Percentiles rank a stretch among this genome's conserved stretches.
phyloP scores from a whole-genome alignment of 1,284 basidiomycete genomes.

The Melampsora larici-populina region DNA sequence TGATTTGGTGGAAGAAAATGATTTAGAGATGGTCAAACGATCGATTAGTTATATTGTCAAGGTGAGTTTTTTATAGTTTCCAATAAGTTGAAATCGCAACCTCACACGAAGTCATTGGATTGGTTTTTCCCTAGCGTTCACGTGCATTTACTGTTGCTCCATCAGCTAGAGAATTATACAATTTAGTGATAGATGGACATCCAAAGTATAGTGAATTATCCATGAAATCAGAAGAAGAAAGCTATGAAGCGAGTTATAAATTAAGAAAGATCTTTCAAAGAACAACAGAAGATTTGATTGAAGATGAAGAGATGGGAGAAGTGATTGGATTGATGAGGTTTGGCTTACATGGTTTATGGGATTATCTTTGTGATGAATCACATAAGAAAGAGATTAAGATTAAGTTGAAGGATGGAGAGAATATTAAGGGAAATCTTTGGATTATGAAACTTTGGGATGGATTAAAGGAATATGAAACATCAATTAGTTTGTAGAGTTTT shows the following conservation, averaged over 20 bases:
- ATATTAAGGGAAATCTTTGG: not conserved
- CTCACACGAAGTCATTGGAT: not conserved
- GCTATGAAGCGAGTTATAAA: not conserved
- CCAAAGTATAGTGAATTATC: not conserved
- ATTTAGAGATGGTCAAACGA: not conserved
- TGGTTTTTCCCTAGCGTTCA: not conserved
- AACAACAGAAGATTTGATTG: not conserved
- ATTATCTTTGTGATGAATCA: not conserved
- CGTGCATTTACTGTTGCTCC: not conserved
- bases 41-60: not conserved
- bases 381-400: not conserved
- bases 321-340: not conserved
- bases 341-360: not conserved
- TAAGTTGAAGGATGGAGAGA: not conserved
- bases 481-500: not conserved
- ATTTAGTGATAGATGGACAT: not conserved
- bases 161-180: not conserved
- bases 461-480: not conserved
- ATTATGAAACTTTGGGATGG: not conserved
- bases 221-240: not conserved
- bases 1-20: not conserved
- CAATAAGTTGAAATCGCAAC: no score
- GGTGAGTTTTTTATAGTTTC: not conserved
- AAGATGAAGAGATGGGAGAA: not conserved
- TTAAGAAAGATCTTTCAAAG: not conserved